A percentile compares a stretch with the other conserved stretches of the same genome.
phyloP scores from a whole-genome alignment of 2,329 filamentous ascomycete genomes.

The Madurella mycetomatis region DNA sequence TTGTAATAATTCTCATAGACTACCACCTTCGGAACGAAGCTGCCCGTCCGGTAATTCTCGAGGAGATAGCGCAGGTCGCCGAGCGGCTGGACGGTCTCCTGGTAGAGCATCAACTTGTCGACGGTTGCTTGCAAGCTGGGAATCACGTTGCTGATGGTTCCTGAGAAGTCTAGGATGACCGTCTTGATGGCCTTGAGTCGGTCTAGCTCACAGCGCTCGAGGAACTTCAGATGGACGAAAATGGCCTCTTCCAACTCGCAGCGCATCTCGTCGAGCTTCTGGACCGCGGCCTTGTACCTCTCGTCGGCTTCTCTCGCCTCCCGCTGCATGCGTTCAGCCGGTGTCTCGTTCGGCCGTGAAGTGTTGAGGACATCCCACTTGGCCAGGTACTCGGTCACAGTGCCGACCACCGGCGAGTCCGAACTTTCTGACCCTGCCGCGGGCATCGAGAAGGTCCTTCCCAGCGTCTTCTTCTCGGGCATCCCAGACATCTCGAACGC shows the following conservation, averaged over 20 bases:
- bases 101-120: conserved; percentile 98
- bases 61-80: conserved; percentile 89
- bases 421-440: conserved; percentile 49
- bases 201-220: conserved; percentile 95
- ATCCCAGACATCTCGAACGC: conserved; percentile 83
- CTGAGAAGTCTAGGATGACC: conserved; percentile 94
- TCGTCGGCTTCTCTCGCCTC: conserved; percentile 90
- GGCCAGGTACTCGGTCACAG: conserved; percentile 82
- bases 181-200: conserved; percentile 97
- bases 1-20: conserved; percentile 99
- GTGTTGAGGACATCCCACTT: conserved; percentile 94
- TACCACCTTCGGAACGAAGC: conserved; percentile 83
- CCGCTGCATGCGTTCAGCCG: conserved; percentile 75
- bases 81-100: conserved; percentile 93
- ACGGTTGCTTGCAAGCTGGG: conserved; percentile 92
- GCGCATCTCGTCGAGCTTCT: conserved; percentile 81
- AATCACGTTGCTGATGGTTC: conserved; percentile 95
- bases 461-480: conserved; percentile 79
- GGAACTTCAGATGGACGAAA: conserved; percentile 85
- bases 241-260: conserved; percentile 97
- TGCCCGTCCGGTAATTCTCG: conserved; percentile 94
- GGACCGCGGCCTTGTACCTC: conserved; percentile 82
- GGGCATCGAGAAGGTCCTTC: conserved; percentile 69
- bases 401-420: conserved; percentile 78
- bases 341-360: conserved; percentile 88